Evolutionary conservation across 2,329 filamentous ascomycete genomes (phyloP), one percentile per base, ranked within the genome.

Genomic region (Aspergillus arachidicola): DNA sequence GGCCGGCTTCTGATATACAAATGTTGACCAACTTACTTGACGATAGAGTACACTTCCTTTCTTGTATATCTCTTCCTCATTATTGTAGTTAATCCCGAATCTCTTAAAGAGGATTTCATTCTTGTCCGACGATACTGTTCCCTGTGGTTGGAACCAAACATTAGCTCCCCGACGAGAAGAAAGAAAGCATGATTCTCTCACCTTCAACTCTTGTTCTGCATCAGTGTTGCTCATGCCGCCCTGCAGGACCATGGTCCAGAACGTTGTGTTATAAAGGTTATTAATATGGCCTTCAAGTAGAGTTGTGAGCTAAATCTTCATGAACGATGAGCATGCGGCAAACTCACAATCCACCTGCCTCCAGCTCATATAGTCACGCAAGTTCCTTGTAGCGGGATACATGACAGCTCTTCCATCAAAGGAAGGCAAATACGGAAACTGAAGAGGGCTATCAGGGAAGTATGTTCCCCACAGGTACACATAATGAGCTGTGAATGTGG

Each of bases 71-170:
- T 96, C 93, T 0, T 88, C 88, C 77, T 99, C 95, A 69, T 97
- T 95, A 78, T 99, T 99, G 80, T 99, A 99, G 79, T 99, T 99
- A 75, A 98, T 94, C 3, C 89, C 87, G 77, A 97, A 98, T 30
- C 86, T 85, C 1, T 89, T 91, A 77, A 95, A 99, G 16, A 99
- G 81, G 23, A 99, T 96, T 81, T 99, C 95, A 74, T 99, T 95
- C 81, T 99, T 99, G 72, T 98, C 93, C 3, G 88, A 84, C 3
- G 94, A 87, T 1, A 96, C 79, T 0, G 93, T 96, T 3, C 94
- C 94, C 91, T 94, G 55, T 12, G 38, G 34, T 69, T 76, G 62
- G 76, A 66, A 57, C 54, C 55, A 69, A 56, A 60, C 28, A 38
- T 38, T 23, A 38, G 34, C 4, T 26, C 5, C 32, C 14, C 5